Evolutionary conservation across 78 protist species (phyloP).

Genomic region (Dictyostelium purpureum): DNA sequence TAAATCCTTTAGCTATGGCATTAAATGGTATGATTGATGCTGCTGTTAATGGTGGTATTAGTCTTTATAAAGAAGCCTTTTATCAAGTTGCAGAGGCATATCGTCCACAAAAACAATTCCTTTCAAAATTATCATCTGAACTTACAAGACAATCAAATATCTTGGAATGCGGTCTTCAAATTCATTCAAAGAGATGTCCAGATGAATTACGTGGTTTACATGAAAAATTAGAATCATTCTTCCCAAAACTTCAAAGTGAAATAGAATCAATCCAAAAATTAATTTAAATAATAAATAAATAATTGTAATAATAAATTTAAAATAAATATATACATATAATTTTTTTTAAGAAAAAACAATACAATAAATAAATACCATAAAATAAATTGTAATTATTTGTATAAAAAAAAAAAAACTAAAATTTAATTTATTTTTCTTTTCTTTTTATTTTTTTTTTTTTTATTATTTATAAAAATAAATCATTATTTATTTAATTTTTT

Average conservation of each 20-base stretch:
- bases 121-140: not conserved
- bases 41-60: slow-evolving; percentile 88
- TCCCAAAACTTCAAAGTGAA: slow-evolving; percentile 34
- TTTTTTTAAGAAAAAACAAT: too few relatives aligned
- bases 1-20: slow-evolving; percentile 86
- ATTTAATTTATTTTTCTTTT: too few relatives aligned
- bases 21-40: slow-evolving; percentile 88
- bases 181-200: slow-evolving; percentile 64
- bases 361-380: too few relatives aligned
- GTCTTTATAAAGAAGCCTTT: slow-evolving; percentile 69
- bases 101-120: not conserved
- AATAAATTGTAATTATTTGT: too few relatives aligned
- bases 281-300: not conserved
- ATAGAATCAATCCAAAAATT: slow-evolving; percentile 6
- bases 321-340: too few relatives aligned
- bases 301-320: slow-evolving; percentile 1
- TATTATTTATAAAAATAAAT: not conserved
- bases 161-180: slow-evolving; percentile 28
- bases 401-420: too few relatives aligned
- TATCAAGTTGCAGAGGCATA: not conserved
- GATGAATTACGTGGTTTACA: slow-evolving; percentile 80
- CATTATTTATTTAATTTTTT: slow-evolving; percentile 46
- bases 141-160: slow-evolving; percentile 47
- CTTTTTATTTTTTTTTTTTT: too few relatives aligned
- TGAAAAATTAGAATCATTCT: slow-evolving; percentile 68